A percentile compares a stretch with the other conserved stretches of the same genome.
phyloP scores from a whole-genome alignment of 1,284 basidiomycete species.

The Porodaedalea pini region DNA sequence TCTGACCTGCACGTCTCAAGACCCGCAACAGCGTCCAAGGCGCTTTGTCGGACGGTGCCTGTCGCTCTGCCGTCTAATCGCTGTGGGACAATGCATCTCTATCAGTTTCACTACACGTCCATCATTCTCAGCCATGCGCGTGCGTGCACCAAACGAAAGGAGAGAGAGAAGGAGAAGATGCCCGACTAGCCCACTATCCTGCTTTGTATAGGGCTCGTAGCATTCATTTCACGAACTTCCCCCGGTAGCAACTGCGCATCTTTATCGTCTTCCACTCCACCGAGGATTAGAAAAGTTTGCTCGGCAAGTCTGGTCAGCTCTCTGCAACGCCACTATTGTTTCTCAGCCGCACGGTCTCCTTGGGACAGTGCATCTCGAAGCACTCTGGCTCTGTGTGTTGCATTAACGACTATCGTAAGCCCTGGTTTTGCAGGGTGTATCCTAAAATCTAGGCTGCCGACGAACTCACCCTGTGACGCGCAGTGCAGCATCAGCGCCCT shows the following conservation, averaged over 20 bases:
- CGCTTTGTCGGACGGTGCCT: slow-evolving; percentile 7
- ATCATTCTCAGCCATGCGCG: slow-evolving; percentile 1
- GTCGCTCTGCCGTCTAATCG: slow-evolving; percentile 7
- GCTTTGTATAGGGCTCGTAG: background rate
- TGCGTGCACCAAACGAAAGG: background rate
- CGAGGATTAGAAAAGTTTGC: background rate
- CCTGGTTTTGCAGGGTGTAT: background rate
- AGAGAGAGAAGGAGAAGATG: background rate
- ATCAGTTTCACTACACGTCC: background rate
- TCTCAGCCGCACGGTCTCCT: background rate
- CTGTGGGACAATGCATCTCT: slow-evolving; percentile 11
- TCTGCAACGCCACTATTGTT: background rate
- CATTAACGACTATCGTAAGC: background rate
- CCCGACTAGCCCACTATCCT: background rate
- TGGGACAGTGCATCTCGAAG: background rate
- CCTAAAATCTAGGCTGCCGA: background rate
- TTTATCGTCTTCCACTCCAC: slow-evolving; percentile 6
- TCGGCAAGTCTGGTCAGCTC: background rate
- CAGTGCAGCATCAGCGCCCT: slow-evolving; percentile 2
- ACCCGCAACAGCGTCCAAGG: background rate
- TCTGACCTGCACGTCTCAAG: background rate
- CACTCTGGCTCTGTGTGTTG: background rate
- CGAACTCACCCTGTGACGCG: slow-evolving; percentile 2
- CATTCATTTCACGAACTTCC: background rate
- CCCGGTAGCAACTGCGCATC: background rate